Evolutionary conservation across 768 basidiomycete genomes (phyloP).

Genomic region (Obba rivulosa): DNA sequence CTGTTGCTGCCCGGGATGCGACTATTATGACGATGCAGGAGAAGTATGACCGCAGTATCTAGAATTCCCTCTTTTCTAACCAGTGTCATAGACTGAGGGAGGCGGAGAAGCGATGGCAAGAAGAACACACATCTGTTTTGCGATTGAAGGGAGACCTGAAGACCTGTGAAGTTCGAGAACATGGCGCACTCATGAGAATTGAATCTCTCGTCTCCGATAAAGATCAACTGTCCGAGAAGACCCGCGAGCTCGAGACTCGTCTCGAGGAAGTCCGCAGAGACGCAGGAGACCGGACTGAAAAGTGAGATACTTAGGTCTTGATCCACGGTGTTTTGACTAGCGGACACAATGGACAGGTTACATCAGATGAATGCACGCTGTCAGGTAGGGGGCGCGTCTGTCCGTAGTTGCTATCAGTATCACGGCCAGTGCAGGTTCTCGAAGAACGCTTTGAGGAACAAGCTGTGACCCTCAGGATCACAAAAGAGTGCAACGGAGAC

Average conservation of each 20-base stretch:
- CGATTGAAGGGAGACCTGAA: conserved; percentile 9
- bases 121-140: not conserved
- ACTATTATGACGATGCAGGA: conserved; percentile 2
- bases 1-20: conserved; percentile 2
- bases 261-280: conserved; percentile 4
- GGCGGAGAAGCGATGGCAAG: not conserved
- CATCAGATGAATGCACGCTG: conserved; percentile 10
- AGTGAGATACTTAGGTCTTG: no score
- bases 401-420: not conserved
- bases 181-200: not conserved
- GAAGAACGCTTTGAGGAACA: conserved; percentile 62
- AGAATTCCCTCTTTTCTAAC: not conserved
- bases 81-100: not conserved
- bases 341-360: conserved; percentile 6
- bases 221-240: not conserved
- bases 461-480: conserved; percentile 42
- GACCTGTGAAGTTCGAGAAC: conserved; percentile 7
- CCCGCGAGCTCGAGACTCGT: not conserved
- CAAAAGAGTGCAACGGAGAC: conserved; percentile 51
- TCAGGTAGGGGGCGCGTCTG: conserved; percentile 7
- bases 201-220: not conserved
- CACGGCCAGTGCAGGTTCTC: conserved; percentile 29
- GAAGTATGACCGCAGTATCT: not conserved
- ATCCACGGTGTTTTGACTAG: not conserved
- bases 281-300: conserved; percentile 5